A percentile compares a stretch with the other conserved stretches of the same genome.
Evolutionary conservation across 2,329 filamentous ascomycete genomes (phyloP).

Genomic region (Colletotrichum sp.): DNA sequence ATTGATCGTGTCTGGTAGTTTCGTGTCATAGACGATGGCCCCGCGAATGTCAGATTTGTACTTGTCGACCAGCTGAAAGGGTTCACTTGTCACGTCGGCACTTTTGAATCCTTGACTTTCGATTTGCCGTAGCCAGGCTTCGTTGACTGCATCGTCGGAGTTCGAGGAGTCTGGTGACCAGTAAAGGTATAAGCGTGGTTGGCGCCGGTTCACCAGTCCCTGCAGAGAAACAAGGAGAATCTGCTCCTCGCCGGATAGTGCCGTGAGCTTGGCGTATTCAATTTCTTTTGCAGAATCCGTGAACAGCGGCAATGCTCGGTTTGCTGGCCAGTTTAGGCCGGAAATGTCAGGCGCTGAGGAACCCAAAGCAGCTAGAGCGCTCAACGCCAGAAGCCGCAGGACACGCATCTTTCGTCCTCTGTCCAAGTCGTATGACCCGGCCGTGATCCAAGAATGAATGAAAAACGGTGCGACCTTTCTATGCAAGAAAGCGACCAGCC

Average conservation of each 20-base stretch:
- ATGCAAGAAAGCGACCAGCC: background rate
- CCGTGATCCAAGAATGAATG: background rate
- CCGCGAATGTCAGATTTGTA: background rate
- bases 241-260: background rate
- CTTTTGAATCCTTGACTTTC: background rate
- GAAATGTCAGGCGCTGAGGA: background rate
- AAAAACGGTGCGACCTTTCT: background rate
- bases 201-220: background rate
- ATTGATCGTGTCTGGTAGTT: background rate
- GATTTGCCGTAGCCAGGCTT: background rate
- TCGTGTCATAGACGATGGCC: background rate
- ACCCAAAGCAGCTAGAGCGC: background rate
- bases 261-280: background rate
- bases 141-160: background rate
- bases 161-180: background rate
- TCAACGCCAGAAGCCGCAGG: background rate
- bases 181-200: background rate
- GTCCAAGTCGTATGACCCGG: background rate
- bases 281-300: background rate
- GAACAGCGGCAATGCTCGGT: background rate
- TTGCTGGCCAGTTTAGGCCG: background rate
- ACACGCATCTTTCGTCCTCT: background rate
- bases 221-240: background rate
- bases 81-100: background rate
- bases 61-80: background rate